A percentile compares a stretch with the other conserved stretches of the same genome.
Conservation (phyloP, 2,329 filamentous ascomycete species). For the Apiospora arundinis region DNA sequence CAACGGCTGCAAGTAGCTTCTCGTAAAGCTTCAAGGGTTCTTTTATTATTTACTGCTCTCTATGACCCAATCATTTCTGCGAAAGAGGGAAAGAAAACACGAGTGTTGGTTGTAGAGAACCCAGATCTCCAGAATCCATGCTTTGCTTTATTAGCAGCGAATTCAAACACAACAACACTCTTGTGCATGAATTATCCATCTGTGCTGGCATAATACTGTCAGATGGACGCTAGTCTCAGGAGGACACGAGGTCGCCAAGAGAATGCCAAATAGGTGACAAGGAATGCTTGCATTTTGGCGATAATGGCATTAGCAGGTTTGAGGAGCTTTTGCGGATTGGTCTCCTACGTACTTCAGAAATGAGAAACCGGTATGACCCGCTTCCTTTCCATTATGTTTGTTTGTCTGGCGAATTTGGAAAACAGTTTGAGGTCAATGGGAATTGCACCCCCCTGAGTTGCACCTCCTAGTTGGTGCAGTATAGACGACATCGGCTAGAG, state of each 20-base stretch:
- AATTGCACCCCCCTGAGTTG: neutral
- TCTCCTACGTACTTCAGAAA: neutral
- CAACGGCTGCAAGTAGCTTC: too few relatives aligned
- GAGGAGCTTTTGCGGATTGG: neutral
- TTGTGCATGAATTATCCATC: neutral
- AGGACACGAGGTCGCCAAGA: neutral
- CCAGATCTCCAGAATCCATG: too few relatives aligned
- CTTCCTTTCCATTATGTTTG: neutral
- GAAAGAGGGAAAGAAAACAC: too few relatives aligned
- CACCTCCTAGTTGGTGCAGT: neutral
- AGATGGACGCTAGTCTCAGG: neutral
- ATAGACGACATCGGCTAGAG: neutral
- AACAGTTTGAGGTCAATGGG: neutral
- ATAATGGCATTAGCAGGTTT: neutral
- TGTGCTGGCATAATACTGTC: neutral
- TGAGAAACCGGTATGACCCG: neutral
- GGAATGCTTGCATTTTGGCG: neutral
- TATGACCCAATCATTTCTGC: too few relatives aligned
- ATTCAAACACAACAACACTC: neutral
- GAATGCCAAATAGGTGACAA: neutral
- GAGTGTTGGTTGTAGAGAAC: too few relatives aligned
- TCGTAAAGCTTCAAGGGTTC: too few relatives aligned
- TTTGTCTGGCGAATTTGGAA: neutral
- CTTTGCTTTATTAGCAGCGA: too few relatives aligned
- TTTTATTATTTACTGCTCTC: too few relatives aligned